Base-by-base conservation (phyloP, 2,329 filamentous ascomycete species). In the Trichoderma atrobrunneum region DNA sequence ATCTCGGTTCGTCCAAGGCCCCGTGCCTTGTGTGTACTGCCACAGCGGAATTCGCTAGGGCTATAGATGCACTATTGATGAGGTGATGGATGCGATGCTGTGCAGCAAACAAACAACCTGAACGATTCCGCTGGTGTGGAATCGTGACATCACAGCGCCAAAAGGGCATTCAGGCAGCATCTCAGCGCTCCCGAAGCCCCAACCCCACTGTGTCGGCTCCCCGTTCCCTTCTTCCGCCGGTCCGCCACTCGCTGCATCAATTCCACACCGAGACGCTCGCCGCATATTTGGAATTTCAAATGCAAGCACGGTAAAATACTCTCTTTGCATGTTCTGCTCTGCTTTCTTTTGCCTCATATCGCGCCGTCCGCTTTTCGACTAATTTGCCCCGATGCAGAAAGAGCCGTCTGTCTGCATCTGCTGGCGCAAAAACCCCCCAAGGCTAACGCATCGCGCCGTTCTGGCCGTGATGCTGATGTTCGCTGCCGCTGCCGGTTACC, bases 311-410 rank as follows among this genome's bases (percentile, higher is more conserved):
- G 36, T 18, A 39, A 39, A 39, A 16, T 16, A 7, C 14, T 3
- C 36, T 39, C 36, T 39, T 16, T 39, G 36, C 36, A 18, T 18
- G 36, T 16, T 39, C 0, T 39, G 36, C 36, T 39, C 14, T 36
- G 36, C 36, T 18, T 16, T 39, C 5, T n/a, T 48, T 21, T n/a
- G 43, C 28, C 39, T 48, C 69, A 10, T 60, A 3, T 7, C 34
- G 28, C 54, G 21, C 24, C 5, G 34, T 34, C 32, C 34, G 21
- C 39, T 54, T 39, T 39, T 65, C 69, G 69, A 71, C 61, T 71
- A n/a, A 48, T 71, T 71, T 71, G 61, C n/a, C 69, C 61, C 48
- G 21, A 71, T 71, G 48, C 51, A 71, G 69, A 34, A 71, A 71
- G 43, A 60, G 69, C 60, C 51, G 36, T 36, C 2, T 59, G n/a